Conservation (phyloP, 2,329 filamentous ascomycete species). For the Tricladium varicosporioides region DNA sequence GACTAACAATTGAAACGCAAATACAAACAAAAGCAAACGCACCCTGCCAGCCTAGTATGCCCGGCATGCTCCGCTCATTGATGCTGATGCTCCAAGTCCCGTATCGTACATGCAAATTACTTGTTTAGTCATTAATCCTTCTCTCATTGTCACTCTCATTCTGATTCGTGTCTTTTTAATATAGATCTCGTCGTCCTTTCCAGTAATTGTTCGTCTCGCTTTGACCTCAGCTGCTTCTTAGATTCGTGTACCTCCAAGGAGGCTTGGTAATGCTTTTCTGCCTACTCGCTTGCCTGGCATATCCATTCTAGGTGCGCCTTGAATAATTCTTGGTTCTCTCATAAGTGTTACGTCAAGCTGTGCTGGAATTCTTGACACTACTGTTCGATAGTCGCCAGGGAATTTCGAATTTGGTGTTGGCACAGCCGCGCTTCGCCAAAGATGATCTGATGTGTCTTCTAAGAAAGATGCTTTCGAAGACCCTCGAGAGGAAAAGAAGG, state of each 20-base stretch:
- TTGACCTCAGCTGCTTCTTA: neutral
- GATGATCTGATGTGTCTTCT: slow-evolving; percentile 71
- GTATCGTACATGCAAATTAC: neutral
- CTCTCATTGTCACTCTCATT: neutral
- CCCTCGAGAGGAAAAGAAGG: slow-evolving; percentile 42
- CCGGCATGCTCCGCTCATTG: neutral
- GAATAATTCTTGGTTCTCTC: slow-evolving; percentile 87
- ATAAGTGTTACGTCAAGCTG: slow-evolving; percentile 84
- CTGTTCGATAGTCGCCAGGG: slow-evolving; percentile 58
- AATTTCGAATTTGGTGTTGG: slow-evolving; percentile 61
- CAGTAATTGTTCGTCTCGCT: neutral
- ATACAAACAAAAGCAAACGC: no score
- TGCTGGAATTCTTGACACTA: slow-evolving; percentile 68
- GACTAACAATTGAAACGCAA: neutral
- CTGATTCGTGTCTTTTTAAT: neutral
- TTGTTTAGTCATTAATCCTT: neutral
- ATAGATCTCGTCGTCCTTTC: neutral
- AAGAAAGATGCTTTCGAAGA: slow-evolving; percentile 52
- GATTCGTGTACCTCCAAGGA: slow-evolving; percentile 21
- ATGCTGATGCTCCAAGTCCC: neutral
- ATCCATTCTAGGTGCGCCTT: slow-evolving; percentile 70
- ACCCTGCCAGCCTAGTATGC: neutral
- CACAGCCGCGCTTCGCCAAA: slow-evolving; percentile 70
- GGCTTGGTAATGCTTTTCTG: slow-evolving; percentile 36
- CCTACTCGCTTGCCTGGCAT: slow-evolving; percentile 32